Base-by-base conservation (phyloP, 345 rosid genomes). In the Gossypium sturtianum region DNA sequence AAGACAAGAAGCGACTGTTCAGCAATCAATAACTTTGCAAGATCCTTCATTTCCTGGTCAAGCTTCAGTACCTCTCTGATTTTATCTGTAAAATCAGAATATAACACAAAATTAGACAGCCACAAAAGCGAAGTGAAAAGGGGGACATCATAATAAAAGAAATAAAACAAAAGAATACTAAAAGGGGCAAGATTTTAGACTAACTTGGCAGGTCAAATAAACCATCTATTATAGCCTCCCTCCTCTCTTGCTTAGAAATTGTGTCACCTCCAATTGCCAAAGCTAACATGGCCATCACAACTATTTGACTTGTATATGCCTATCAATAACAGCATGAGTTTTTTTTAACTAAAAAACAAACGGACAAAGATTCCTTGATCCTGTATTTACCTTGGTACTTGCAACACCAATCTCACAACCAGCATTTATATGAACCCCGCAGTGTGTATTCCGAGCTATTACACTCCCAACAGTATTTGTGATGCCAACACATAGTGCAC, bases 241-340 rank as follows among this genome's bases (percentile, higher is more conserved):
- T 83, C 84, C 86, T 91, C 2, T 79, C 76, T 83, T 86, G 97
- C 81, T 76, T 90, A 60, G 98, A 92, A 59, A 92, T 89, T 52
- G 94, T 78, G 61, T 94, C 97, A 68, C 85, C 84, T 77, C 98
- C 97, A 22, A 94, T 89, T 47, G 94, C 98, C 49, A 92, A 81
- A 64, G 96, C 98, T 83, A 94, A 74, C 97, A 92, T 94, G 43
- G 89, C 97, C 98, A 94, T 90, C 56, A 90, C 97, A 41, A 88
- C 97, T 68, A 94, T 94, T 81, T 94, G 98, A 85, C 98, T 94
- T 43, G 98, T 94, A 78, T 90, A 94, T 65, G 97, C 98, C 97
- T 93, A 77, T 68, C 9, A 63, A 78, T 62, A 69, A 43, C 13
- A 16, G 10, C 17, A 23, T 47, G 51, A 72, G 27, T 16, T 11